These are phyloP conservation scores for Mycena alexandri DNA, from an alignment of 768 basidiomycete species.

Conservation along the genomic window DNA sequence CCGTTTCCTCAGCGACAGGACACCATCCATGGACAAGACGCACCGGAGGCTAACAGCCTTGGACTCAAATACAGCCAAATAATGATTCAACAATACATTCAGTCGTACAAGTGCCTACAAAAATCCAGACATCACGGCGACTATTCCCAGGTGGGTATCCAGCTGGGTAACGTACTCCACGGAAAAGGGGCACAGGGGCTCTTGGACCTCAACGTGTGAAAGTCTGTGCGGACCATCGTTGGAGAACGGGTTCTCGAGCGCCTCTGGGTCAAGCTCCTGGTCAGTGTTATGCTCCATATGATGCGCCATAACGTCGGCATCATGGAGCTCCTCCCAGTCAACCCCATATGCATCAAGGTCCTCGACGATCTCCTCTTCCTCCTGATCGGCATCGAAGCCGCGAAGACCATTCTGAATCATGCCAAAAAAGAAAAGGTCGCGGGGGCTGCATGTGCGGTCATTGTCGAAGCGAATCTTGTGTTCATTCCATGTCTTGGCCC, in stretches of 20 bases:
- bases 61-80: too few relatives aligned
- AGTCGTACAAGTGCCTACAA: conserved; percentile 18
- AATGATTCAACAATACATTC: neutral
- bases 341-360: conserved; percentile 34
- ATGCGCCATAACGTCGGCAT: conserved; percentile 35
- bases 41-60: too few relatives aligned
- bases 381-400: conserved; percentile 19
- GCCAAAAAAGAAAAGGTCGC: conserved; percentile 39
- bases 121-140: conserved; percentile 8
- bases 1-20: too few relatives aligned
- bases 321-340: conserved; percentile 45
- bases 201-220: conserved; percentile 20
- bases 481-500: conserved; percentile 47
- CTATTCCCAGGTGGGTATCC: conserved; percentile 17
- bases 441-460: conserved; percentile 28
- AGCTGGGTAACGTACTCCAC: neutral
- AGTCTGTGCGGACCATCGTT: conserved; percentile 23
- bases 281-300: conserved; percentile 8
- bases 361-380: conserved; percentile 10
- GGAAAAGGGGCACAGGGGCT: conserved; percentile 13
- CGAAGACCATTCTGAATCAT: conserved; percentile 36
- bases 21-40: too few relatives aligned
- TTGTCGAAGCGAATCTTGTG: conserved; percentile 39
- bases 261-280: neutral
- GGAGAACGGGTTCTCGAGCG: conserved; percentile 14